phyloP scores from a whole-genome alignment of 257 asterid species.

The Primulina tabacum region DNA sequence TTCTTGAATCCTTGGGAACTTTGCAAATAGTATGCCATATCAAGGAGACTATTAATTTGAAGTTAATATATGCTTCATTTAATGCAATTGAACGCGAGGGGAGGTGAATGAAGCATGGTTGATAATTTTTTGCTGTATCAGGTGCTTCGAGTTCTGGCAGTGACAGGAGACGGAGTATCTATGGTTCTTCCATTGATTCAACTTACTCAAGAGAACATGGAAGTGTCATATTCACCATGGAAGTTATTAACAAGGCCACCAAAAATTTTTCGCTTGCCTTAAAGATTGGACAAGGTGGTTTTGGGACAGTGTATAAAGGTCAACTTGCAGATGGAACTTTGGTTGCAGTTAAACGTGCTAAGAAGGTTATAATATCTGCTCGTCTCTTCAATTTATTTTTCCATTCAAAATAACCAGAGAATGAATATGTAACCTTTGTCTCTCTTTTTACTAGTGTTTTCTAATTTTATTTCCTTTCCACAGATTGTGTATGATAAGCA shows the following conservation, averaged over 20 bases:
- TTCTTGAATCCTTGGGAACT: not conserved
- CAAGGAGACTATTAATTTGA: not conserved
- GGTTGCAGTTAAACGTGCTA: constrained; percentile 93
- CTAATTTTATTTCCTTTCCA: constrained; percentile 12
- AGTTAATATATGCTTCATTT: not conserved
- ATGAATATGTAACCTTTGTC: not conserved
- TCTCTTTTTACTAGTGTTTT: not conserved
- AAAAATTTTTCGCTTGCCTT: constrained; percentile 69
- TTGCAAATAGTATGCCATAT: not conserved
- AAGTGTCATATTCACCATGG: constrained; percentile 54
- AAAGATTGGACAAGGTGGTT: constrained; percentile 95
- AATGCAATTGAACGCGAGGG: constrained; percentile 11
- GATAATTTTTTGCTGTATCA: constrained; percentile 28
- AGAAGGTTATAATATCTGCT: constrained; percentile 47
- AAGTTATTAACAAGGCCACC: constrained; percentile 74
- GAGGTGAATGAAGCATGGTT: constrained; percentile 3
- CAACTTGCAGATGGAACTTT: constrained; percentile 64
- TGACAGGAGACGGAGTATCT: constrained; percentile 48
- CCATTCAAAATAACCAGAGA: not conserved
- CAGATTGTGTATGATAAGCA: constrained; percentile 70
- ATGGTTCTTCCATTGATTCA: constrained; percentile 56
- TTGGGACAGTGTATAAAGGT: constrained; percentile 92
- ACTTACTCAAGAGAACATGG: constrained; percentile 43
- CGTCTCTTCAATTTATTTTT: not conserved
- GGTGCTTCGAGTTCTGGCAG: constrained; percentile 53